Percentiles rank a stretch among this genome's conserved stretches.
phyloP scores from a whole-genome alignment of 179 eudicot species.

The Actinidia chinensis region DNA sequence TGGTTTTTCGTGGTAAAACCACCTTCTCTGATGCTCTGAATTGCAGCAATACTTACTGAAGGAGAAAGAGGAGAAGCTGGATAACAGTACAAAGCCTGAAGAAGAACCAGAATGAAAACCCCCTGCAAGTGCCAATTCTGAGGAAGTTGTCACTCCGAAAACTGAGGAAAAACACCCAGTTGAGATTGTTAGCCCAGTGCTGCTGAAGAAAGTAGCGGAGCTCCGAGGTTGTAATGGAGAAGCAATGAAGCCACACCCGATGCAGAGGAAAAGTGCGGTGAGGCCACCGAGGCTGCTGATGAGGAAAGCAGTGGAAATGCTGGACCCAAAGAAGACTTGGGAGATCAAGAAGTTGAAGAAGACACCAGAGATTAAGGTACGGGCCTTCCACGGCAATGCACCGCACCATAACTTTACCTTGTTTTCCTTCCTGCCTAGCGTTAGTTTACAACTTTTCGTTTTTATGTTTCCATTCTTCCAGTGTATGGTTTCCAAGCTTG shows the following conservation, averaged over 20 bases:
- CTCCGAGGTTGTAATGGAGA: slow-evolving; percentile 23
- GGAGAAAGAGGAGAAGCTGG: slow-evolving; percentile 45
- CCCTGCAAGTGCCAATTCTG: slow-evolving; percentile 33
- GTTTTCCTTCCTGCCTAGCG: neutral
- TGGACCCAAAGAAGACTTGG: slow-evolving; percentile 31
- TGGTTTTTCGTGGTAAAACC: neutral
- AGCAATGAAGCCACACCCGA: slow-evolving; percentile 28
- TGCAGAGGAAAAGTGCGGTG: slow-evolving; percentile 25
- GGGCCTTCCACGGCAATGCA: neutral
- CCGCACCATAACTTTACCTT: neutral
- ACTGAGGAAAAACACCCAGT: slow-evolving; percentile 38
- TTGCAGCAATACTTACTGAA: slow-evolving; percentile 63
- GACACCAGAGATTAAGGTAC: slow-evolving; percentile 67
- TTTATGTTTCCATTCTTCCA: neutral
- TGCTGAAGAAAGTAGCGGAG: slow-evolving; percentile 34
- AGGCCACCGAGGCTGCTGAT: slow-evolving; percentile 22
- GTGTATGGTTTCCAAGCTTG: slow-evolving; percentile 43
- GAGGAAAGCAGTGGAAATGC: slow-evolving; percentile 43
- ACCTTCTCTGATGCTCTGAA: slow-evolving; percentile 2
- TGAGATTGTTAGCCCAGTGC: slow-evolving; percentile 27
- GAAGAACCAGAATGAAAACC: slow-evolving; percentile 48
- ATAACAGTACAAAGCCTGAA: slow-evolving; percentile 33
- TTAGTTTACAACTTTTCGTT: neutral
- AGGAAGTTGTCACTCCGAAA: slow-evolving; percentile 43
- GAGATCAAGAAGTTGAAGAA: slow-evolving; percentile 55